These are phyloP conservation scores for Ciborinia camelliae DNA, from an alignment of 2,329 filamentous ascomycete genomes.

Conservation along the genomic window DNA sequence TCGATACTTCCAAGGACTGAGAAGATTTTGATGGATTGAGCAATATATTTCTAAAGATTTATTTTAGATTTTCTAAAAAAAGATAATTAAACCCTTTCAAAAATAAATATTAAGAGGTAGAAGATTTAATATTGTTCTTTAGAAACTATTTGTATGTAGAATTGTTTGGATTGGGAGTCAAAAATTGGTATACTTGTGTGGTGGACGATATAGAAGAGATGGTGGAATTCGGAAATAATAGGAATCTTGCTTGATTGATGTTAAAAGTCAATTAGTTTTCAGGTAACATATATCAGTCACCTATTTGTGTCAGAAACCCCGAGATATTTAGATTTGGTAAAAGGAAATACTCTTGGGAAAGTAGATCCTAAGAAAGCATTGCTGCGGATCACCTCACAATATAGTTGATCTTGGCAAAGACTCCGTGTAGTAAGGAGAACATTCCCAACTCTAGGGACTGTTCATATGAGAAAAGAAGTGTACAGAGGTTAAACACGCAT, in stretches of 20 bases:
- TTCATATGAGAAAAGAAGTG: not conserved
- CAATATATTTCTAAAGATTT: not conserved
- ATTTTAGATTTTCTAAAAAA: too few species aligned
- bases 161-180: not conserved
- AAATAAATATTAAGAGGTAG: too few species aligned
- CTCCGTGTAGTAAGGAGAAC: not conserved
- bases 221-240: not conserved
- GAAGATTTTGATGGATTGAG: not conserved
- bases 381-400: not conserved
- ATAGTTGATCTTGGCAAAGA: not conserved
- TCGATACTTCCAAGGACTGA: not conserved
- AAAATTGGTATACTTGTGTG: not conserved
- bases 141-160: too few species aligned
- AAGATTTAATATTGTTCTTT: too few species aligned
- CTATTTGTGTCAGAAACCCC: not conserved
- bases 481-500: not conserved
- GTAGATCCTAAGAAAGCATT: not conserved
- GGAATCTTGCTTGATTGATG: not conserved
- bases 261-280: too few species aligned
- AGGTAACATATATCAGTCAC: not conserved
- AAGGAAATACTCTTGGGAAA: too few species aligned
- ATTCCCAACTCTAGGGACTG: not conserved
- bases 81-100: too few species aligned
- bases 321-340: not conserved
- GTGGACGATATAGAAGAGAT: not conserved